A percentile compares a stretch with the other conserved stretches of the same genome.
Evolutionary conservation across 371 early-diverging fungal genomes (phyloP).

Genomic region (Mycotypha africana): DNA sequence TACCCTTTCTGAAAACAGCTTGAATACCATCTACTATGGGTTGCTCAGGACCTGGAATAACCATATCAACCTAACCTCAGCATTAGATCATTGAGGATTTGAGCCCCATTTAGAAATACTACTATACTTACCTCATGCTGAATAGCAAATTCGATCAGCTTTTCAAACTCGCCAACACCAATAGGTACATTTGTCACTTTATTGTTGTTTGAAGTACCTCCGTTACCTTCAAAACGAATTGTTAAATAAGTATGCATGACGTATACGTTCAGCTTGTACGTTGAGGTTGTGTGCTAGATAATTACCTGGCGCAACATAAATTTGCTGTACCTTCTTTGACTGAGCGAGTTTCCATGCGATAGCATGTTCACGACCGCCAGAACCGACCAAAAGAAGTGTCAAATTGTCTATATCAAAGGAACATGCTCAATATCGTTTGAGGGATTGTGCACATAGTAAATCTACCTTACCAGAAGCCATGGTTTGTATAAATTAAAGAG

Average conservation of each 20-base stretch:
- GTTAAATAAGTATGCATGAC: no score
- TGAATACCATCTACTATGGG: conserved; percentile 93
- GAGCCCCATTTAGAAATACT: no score
- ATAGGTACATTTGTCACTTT: conserved; percentile 82
- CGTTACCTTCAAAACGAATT: conserved; percentile 90
- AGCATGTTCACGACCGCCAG: conserved; percentile 97
- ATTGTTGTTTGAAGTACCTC: conserved; percentile 74
- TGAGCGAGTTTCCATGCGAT: conserved; percentile 89
- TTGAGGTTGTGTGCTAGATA: no score
- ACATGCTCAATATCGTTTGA: no score
- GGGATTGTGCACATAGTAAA: no score
- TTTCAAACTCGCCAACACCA: conserved; percentile 67
- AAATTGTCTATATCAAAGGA: conserved; percentile 43
- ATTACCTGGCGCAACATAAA: conserved; percentile 92
- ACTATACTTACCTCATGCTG: conserved; percentile 76
- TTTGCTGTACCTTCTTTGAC: conserved; percentile 65
- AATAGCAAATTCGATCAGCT: conserved; percentile 74
- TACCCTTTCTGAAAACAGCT: conserved; percentile 77
- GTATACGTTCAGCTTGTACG: no score
- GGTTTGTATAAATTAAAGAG: conserved; percentile 1
- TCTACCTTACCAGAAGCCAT: conserved; percentile 19
- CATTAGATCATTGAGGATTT: no score
- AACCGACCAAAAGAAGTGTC: conserved; percentile 83
- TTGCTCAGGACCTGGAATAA: conserved; percentile 96
- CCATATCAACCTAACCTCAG: conserved; percentile 56